Conservation (phyloP, 1,139 yeast genomes). For the Lodderomyces beijingensis region DNA sequence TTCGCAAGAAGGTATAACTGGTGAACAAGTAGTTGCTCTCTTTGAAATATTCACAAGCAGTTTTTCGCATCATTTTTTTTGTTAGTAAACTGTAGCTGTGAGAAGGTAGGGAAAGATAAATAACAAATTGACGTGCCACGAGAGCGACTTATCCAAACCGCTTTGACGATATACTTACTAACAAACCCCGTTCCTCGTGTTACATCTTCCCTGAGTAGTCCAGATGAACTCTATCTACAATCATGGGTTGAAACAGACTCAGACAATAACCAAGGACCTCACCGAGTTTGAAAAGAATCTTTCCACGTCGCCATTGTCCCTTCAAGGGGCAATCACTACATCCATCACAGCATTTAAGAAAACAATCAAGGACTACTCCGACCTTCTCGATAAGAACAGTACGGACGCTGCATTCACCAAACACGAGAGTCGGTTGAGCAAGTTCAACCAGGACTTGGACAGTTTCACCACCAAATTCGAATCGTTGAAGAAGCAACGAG, state of each 20-base stretch:
- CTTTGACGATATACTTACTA: no score
- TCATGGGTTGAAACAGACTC: slow-evolving; percentile 85
- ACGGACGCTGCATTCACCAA: slow-evolving; percentile 56
- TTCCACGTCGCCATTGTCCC: slow-evolving; percentile 64
- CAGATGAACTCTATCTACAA: slow-evolving; percentile 83
- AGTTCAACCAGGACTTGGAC: slow-evolving; percentile 56
- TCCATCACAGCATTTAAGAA: slow-evolving; percentile 70
- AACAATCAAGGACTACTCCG: slow-evolving; percentile 74
- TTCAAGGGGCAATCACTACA: slow-evolving; percentile 82
- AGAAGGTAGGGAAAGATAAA: no score
- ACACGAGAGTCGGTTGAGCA: slow-evolving; percentile 57
- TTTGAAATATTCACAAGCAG: no score
- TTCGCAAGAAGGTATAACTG: background rate
- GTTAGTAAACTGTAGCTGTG: no score
- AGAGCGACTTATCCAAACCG: no score
- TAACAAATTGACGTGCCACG: no score
- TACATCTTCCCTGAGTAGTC: no score
- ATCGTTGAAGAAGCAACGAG: slow-evolving; percentile 60
- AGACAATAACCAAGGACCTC: slow-evolving; percentile 64
- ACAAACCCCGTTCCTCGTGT: no score
- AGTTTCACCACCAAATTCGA: slow-evolving; percentile 59
- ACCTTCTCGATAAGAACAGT: slow-evolving; percentile 57
- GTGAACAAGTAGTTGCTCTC: background rate
- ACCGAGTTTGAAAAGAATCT: slow-evolving; percentile 63
- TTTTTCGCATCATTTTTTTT: no score